Conservation (phyloP, 1,284 basidiomycete genomes). For the Cutaneotrichosporon sp. region DNA sequence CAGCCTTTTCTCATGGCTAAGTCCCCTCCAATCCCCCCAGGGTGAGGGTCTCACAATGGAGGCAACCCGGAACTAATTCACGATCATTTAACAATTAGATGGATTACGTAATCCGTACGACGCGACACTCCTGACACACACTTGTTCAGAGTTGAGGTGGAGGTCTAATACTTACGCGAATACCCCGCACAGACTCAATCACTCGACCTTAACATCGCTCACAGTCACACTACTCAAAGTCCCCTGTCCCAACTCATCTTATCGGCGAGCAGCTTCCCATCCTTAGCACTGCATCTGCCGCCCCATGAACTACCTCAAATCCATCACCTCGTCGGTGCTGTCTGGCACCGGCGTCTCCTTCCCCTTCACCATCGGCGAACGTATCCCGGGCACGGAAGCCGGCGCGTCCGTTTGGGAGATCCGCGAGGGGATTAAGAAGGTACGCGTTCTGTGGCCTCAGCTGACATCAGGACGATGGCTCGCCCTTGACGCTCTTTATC, state of each 20-base stretch:
- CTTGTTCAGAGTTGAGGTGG: neutral
- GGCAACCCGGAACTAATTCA: neutral
- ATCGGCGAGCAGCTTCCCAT: neutral
- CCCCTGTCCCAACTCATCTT: neutral
- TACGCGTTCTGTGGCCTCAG: constrained; percentile 42
- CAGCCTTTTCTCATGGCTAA: constrained; percentile 8
- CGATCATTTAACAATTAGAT: neutral
- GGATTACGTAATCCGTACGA: neutral
- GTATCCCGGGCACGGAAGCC: constrained; percentile 66
- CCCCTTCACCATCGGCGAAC: constrained; percentile 80
- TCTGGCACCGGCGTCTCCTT: constrained; percentile 79
- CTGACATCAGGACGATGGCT: constrained; percentile 73
- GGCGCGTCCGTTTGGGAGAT: constrained; percentile 72
- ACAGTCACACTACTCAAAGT: neutral
- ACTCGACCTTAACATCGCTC: neutral
- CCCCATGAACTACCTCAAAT: constrained; percentile 54
- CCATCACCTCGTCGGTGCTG: constrained; percentile 66
- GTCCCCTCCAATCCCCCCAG: neutral
- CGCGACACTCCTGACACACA: neutral
- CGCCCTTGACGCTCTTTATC: constrained; percentile 80
- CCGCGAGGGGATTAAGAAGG: constrained; percentile 83
- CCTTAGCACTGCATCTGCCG: neutral
- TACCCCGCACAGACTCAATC: neutral
- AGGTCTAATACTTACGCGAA: neutral
- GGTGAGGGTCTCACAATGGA: neutral